Conservation (phyloP, 2,329 filamentous ascomycete genomes). For the Ceratocystis harringtonii region DNA sequence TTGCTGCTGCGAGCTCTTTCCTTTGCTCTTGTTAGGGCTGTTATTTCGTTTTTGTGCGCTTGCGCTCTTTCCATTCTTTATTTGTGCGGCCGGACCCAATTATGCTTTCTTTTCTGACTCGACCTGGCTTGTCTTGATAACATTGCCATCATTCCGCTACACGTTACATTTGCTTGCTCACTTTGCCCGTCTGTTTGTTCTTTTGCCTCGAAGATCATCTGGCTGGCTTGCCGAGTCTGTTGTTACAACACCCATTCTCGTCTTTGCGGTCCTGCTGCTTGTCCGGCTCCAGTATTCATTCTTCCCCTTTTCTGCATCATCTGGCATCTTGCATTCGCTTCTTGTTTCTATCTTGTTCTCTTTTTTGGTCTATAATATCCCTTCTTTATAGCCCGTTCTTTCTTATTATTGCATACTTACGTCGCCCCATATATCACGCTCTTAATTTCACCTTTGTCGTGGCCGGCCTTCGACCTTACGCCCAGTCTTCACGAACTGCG, state of each 20-base stretch:
- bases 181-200: neutral
- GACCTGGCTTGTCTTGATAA: too few species aligned
- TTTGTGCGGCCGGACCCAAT: neutral
- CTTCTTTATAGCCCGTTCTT: neutral
- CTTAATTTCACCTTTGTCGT: neutral
- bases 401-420: neutral
- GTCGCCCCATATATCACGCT: neutral
- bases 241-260: neutral
- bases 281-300: neutral
- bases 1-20: slow-evolving; percentile 5
- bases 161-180: neutral
- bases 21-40: neutral
- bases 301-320: neutral
- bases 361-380: slow-evolving; percentile 5
- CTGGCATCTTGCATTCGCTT: slow-evolving; percentile 11
- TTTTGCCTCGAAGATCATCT: neutral
- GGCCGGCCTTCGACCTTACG: neutral
- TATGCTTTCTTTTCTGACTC: too few species aligned
- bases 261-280: neutral
- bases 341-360: slow-evolving; percentile 11
- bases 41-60: slow-evolving; percentile 3
- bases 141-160: too few species aligned
- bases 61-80: slow-evolving; percentile 5
- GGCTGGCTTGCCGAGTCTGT: neutral
- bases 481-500: neutral